Evolutionary conservation across 2,329 filamentous ascomycete genomes (phyloP).

Genomic region (Fusarium subglutinans): DNA sequence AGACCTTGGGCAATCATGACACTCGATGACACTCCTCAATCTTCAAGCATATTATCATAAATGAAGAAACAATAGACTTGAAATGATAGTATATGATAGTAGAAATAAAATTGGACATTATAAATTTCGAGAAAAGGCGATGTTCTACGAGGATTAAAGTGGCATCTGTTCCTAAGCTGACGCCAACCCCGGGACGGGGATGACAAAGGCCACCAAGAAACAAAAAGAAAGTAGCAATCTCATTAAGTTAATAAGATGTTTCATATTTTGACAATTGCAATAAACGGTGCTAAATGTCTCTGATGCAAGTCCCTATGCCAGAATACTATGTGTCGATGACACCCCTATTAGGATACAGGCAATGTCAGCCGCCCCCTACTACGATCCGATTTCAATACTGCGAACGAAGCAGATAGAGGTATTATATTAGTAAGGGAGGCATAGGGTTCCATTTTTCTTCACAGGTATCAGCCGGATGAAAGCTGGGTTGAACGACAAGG

Average conservation of each 20-base stretch:
- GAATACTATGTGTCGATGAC: neutral
- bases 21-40: neutral
- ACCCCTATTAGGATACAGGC: neutral
- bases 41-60: neutral
- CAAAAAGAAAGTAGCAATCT: neutral
- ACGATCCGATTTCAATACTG: too few relatives aligned
- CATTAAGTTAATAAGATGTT: neutral
- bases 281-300: neutral
- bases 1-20: neutral
- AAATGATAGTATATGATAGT: rapidly evolving
- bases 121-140: neutral
- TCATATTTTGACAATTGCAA: rapidly evolving
- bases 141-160: neutral
- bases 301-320: neutral
- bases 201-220: neutral
- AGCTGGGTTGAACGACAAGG: neutral
- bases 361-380: neutral
- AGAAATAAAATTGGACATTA: neutral
- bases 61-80: rapidly evolving
- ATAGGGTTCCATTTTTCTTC: neutral
- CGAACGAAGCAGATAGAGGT: neutral
- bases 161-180: neutral
- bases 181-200: neutral
- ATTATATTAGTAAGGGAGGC: rapidly evolving
- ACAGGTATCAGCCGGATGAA: neutral